A percentile compares a stretch with the other conserved stretches of the same genome.
phyloP scores from a whole-genome alignment of 345 rosid species.

The Microthlaspi erraticum region DNA sequence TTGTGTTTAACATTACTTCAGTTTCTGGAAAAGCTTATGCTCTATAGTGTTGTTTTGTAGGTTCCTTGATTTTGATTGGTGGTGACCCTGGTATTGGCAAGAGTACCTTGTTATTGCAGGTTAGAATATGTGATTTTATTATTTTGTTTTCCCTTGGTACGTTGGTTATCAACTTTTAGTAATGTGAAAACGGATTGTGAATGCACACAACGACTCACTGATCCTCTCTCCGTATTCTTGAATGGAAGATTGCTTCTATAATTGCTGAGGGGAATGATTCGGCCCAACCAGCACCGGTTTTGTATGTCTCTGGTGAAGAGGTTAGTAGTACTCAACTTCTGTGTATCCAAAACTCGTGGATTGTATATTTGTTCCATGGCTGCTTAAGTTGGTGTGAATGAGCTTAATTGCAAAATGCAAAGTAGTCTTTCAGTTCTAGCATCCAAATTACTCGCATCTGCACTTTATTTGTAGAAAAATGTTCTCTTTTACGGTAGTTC shows the following conservation, averaged over 20 bases:
- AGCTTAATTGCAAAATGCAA: constrained; percentile 26
- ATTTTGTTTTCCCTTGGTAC: too few relatives aligned
- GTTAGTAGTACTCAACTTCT: constrained; percentile 46
- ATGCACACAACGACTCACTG: constrained; percentile 17
- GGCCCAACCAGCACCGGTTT: constrained; percentile 67
- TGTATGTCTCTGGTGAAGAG: constrained; percentile 97
- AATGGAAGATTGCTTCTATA: constrained; percentile 73
- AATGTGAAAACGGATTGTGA: constrained; percentile 3
- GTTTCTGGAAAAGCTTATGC: constrained; percentile 10
- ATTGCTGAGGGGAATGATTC: constrained; percentile 64
- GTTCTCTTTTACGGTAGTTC: neutral
- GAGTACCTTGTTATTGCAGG: constrained; percentile 94
- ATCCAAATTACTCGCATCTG: neutral
- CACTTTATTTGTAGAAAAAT: constrained; percentile 14
- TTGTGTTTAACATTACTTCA: neutral
- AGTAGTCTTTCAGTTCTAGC: constrained; percentile 11
- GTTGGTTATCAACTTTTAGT: constrained; percentile 2
- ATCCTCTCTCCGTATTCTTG: constrained; percentile 32
- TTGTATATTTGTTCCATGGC: neutral
- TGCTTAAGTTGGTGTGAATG: constrained; percentile 3
- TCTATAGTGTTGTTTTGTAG: constrained; percentile 48
- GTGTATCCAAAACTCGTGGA: neutral
- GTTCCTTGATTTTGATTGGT: constrained; percentile 85
- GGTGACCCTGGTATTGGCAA: constrained; percentile 99
- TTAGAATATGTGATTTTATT: constrained; percentile 34